phyloP scores from a whole-genome alignment of 129 eudicot species.

The Centaurea solstitialis region DNA sequence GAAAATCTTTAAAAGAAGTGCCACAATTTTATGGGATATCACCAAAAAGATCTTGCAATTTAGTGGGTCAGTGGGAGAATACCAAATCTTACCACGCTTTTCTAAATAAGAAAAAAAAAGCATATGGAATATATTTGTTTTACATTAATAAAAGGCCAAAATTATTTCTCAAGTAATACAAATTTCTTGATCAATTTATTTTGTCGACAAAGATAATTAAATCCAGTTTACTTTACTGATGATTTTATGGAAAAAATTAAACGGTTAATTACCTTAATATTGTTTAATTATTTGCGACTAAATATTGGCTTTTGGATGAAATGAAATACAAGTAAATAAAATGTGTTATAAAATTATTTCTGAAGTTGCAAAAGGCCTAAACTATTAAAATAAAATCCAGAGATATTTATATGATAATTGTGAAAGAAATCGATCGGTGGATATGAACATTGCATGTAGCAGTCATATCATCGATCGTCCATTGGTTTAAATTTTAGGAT shows the following conservation, averaged over 20 bases:
- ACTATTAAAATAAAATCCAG: too few species aligned
- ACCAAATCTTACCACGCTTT: slow-evolving; percentile 3
- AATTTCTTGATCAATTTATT: background rate
- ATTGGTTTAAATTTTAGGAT: background rate
- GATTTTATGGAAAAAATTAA: background rate
- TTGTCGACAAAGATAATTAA: background rate
- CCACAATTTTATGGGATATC: background rate
- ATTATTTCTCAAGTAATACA: background rate
- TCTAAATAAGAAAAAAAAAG: background rate
- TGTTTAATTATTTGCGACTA: background rate
- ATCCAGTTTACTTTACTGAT: too few species aligned
- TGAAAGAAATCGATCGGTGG: background rate
- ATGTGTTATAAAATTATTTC: too few species aligned
- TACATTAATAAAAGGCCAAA: background rate
- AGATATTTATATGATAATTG: too few species aligned
- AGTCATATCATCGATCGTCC: background rate
- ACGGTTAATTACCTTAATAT: background rate
- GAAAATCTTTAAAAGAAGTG: background rate
- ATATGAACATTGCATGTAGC: background rate
- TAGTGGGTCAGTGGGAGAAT: slow-evolving; percentile 10
- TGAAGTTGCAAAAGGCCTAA: too few species aligned
- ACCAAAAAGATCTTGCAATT: background rate
- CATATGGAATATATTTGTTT: background rate
- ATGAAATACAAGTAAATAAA: background rate
- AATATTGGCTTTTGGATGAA: background rate